A percentile compares a stretch with the other conserved stretches of the same genome.
Conservation (phyloP, 768 basidiomycete species). For the Suillus luteus region DNA sequence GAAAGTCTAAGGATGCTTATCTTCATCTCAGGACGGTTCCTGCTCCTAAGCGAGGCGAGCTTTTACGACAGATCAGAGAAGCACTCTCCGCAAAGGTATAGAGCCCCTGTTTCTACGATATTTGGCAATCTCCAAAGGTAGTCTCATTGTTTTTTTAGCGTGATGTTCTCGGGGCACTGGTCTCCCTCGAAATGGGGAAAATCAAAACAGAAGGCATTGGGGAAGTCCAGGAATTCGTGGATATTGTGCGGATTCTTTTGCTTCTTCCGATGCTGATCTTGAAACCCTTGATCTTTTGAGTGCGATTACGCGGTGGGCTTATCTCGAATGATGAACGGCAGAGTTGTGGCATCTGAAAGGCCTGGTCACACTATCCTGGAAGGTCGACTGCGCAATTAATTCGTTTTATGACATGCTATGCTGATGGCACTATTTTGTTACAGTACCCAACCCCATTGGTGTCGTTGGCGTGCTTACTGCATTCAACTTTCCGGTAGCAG, state of each 20-base stretch:
- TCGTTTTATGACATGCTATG: conserved; percentile 8
- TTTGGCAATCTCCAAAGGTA: conserved; percentile 8
- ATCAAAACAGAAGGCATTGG: conserved; percentile 89
- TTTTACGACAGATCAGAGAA: conserved; percentile 85
- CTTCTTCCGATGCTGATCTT: conserved; percentile 14
- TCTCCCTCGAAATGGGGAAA: conserved; percentile 91
- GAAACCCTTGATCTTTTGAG: conserved; percentile 39
- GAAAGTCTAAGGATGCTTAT: conserved; percentile 75
- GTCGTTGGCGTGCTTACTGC: conserved; percentile 79
- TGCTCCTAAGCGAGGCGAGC: conserved; percentile 85
- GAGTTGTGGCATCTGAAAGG: conserved; percentile 84
- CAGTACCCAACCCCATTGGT: conserved; percentile 90
- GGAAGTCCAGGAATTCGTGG: conserved; percentile 94
- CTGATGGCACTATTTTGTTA: conserved; percentile 19
- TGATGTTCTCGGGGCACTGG: conserved; percentile 76
- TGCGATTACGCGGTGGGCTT: conserved; percentile 94
- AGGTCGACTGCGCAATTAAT: conserved; percentile 44
- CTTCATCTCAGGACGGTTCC: conserved; percentile 71
- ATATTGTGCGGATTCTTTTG: conserved; percentile 64
- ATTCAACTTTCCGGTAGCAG: conserved; percentile 96
- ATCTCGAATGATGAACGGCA: conserved; percentile 93
- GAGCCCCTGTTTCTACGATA: neutral
- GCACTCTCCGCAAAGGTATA: conserved; percentile 76
- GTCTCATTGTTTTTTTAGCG: conserved; percentile 46
- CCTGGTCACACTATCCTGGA: conserved; percentile 91